These are phyloP conservation scores for Botryotinia globosa DNA, from an alignment of 2,329 filamentous ascomycete genomes.

Conservation along the genomic window DNA sequence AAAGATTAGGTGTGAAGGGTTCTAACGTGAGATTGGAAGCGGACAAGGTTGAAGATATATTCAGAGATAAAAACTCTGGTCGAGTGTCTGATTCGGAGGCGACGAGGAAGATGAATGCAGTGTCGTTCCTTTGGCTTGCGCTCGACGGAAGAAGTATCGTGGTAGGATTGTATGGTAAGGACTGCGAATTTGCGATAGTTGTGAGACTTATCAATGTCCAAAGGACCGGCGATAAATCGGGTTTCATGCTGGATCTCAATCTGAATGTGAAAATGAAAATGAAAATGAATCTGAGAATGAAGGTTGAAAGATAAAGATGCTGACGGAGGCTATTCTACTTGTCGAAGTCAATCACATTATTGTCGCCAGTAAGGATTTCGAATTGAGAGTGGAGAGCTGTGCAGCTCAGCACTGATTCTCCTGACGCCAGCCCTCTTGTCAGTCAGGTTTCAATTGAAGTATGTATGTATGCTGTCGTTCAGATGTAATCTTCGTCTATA, in stretches of 20 bases:
- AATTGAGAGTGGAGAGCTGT: conserved; percentile 22
- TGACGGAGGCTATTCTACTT: conserved; percentile 19
- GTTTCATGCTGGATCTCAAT: conserved; percentile 29
- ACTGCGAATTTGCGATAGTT: conserved; percentile 38
- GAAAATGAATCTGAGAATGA: background rate
- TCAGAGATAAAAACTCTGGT: conserved; percentile 59
- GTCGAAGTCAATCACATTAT: conserved; percentile 28
- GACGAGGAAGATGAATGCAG: conserved; percentile 66
- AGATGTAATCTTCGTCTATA: background rate
- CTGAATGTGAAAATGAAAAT: background rate
- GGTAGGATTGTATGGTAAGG: conserved; percentile 75
- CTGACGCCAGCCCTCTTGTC: conserved; percentile 19
- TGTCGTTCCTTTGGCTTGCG: conserved; percentile 47
- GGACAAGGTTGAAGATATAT: conserved; percentile 58
- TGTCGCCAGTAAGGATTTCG: conserved; percentile 9
- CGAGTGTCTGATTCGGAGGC: conserved; percentile 38
- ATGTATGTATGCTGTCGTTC: background rate
- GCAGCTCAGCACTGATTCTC: conserved; percentile 23
- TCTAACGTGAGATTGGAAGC: conserved; percentile 46
- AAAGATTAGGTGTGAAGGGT: conserved; percentile 55
- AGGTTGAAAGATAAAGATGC: conserved; percentile 18
- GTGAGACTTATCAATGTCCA: conserved; percentile 25
- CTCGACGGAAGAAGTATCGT: conserved; percentile 59
- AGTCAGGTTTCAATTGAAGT: background rate
- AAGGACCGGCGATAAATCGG: conserved; percentile 25